Base-by-base conservation (phyloP, 805 yeast genomes). In the Candida bentonensis region DNA sequence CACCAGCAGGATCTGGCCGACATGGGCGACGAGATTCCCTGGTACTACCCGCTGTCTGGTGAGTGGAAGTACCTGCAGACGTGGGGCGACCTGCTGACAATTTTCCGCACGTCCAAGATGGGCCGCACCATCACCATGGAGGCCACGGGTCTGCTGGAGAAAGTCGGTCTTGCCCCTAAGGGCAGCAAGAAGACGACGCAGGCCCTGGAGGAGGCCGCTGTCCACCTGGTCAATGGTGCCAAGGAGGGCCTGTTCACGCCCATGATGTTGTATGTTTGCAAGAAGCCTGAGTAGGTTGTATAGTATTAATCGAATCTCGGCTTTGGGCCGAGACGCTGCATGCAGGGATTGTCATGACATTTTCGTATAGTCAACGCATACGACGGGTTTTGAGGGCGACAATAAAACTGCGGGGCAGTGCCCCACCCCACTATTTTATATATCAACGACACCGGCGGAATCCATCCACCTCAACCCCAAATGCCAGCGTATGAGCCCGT, bases 41-140 rank as follows among this genome's bases (percentile, higher is more conserved):
- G 98, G 98, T 92, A 83, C 70, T 87, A 87, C 64, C 98, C 98
- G 56, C 74, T 92, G 59, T 73, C 92, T 50, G 98, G 98, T 59
- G 95, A 89, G 54, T 79, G 87, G 84, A 82, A 76, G 66, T 81
- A 84, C 66, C 74, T 84, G 45, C 96, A 88, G 69, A 69, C 79
- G 43, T 45, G 85, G 15, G 70, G 77, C 47, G 98, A 92, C 64
- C 60, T 84, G 46, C 74, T 75, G 57, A 87, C 97, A 33, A 77
- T 83, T 55, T 74, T 84, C 69, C 85, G 97, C 75, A 85, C 96
- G 45, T 82, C 95, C 22, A 70, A 65, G 49, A 39, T 86, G 3
- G 98, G 98, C 59, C 84, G 97, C 74, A 70, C 72, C 58, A 54
- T 87, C 59, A 89, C 97, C 49, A 85, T 88, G 51, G 74, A 73